Evolutionary conservation across 2,329 filamentous ascomycete species (phyloP), one percentile per base, ranked within the genome.

Genomic region (Claviceps citrina): DNA sequence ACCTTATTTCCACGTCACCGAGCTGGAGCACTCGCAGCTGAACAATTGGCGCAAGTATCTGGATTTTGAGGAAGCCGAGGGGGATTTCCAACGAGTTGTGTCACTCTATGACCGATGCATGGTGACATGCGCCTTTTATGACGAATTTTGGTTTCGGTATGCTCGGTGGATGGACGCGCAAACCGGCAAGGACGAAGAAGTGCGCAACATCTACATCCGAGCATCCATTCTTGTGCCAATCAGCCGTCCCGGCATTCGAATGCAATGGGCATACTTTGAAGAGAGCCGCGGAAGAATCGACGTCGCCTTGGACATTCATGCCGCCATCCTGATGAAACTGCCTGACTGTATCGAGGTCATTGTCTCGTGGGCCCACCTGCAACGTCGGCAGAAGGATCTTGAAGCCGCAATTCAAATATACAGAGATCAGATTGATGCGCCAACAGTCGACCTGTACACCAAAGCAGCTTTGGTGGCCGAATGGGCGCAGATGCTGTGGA

Each of bases 131-230:
- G 89, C 91, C 13, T 81, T 93, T 49, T 95, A 98, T 55, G 89
- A 96, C 37, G 89, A 96, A 55, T 93, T 96, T 60, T 98, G 91
- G 91, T 77, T 93, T 52, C 81, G 91, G n/a, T 98, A 94, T 60
- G 84, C 82, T 13, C 72, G 89, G 31, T 98, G 91, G 91, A 93
- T 95, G 83, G 70, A 73, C 43, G 76, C 76, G 0, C 84, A 93
- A 54, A 63, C 75, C 2, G 77, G 70, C 49, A 94, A 93, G 58
- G 78, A 86, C 34, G 84, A 95, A 56, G 87, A 95, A 54, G 80
- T 89, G 5, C 81, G 91, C 42, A 87, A 84, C 58, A 91, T 96
- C 47, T 96, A 93, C 55, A 78, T 89, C 56, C 78, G 86, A 42
- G 91, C 89, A 8, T 79, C 82, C 48, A 86, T 93, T 39, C 95